A percentile compares a stretch with the other conserved stretches of the same genome.
Conservation (phyloP, 2,329 filamentous ascomycete genomes). For the Calonectria leucothoes region DNA sequence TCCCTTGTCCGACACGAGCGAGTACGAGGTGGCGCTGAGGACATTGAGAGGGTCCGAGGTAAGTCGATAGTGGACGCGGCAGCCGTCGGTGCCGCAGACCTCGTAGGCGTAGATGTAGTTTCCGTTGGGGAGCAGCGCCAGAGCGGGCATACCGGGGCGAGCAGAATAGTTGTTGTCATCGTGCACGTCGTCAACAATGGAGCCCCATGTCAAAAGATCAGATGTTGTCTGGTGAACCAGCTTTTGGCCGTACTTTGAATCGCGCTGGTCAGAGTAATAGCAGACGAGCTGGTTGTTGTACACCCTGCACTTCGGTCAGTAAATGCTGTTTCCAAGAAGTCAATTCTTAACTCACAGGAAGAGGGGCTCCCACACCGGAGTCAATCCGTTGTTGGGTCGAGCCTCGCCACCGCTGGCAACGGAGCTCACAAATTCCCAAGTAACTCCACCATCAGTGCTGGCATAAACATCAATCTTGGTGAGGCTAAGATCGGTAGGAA, state of each 20-base stretch:
- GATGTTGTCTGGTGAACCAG: constrained; percentile 72
- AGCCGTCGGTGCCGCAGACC: constrained; percentile 59
- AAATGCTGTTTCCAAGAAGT: fast-evolving
- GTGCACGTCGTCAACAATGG: constrained; percentile 67
- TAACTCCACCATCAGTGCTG: constrained; percentile 67
- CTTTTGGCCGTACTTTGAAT: constrained; percentile 73
- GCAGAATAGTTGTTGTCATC: constrained; percentile 68
- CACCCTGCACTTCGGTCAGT: constrained; percentile 47
- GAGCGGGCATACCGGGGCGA: constrained; percentile 76
- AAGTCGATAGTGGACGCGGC: constrained; percentile 58
- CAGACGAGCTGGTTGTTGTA: constrained; percentile 69
- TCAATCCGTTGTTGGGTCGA: constrained; percentile 71
- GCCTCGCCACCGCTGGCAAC: constrained; percentile 74
- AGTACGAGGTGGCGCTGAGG: constrained; percentile 40
- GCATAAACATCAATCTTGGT: constrained; percentile 79
- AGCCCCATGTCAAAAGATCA: constrained; percentile 70
- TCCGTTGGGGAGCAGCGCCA: constrained; percentile 67
- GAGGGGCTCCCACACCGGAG: constrained; percentile 81
- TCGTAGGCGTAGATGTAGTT: constrained; percentile 71
- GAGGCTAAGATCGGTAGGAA: constrained; percentile 67
- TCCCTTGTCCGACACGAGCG: constrained; percentile 48
- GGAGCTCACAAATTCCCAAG: constrained; percentile 75
- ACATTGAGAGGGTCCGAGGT: constrained; percentile 52
- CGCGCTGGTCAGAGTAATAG: constrained; percentile 80
- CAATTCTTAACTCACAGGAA: constrained; percentile 53